Percentiles rank a stretch among this genome's conserved stretches.
Conservation (phyloP, 495 filamentous ascomycete species). For the Hyphodiscus hymeniophilus region DNA sequence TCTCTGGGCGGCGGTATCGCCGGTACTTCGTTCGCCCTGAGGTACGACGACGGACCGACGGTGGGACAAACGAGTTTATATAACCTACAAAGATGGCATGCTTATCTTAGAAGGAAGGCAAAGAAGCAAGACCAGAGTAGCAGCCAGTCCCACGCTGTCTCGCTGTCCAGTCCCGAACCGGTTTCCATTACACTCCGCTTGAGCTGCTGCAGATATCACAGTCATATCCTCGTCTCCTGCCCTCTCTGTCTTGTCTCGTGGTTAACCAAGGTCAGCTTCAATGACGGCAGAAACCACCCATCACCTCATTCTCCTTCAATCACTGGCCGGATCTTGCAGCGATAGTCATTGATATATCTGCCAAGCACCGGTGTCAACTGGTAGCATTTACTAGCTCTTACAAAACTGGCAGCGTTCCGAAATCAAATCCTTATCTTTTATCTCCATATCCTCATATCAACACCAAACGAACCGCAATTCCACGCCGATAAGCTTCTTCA, state of each 20-base stretch:
- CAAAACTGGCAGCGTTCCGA: neutral
- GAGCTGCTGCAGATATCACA: neutral
- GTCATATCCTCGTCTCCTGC: conserved; percentile 1
- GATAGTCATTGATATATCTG: conserved; percentile 12
- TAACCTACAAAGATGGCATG: neutral
- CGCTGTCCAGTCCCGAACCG: neutral
- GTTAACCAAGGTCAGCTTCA: conserved; percentile 11
- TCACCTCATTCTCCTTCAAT: conserved; percentile 21
- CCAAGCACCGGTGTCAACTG: neutral
- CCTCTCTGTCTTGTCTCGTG: neutral
- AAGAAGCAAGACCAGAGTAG: neutral
- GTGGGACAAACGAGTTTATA: conserved; percentile 4
- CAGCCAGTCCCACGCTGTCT: neutral
- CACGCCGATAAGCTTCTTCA: neutral
- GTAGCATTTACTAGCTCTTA: too few relatives aligned
- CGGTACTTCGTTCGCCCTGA: conserved; percentile 15
- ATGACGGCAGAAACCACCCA: conserved; percentile 20
- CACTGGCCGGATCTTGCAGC: conserved; percentile 19
- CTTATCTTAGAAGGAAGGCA: conserved; percentile 10
- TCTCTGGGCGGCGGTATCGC: conserved; percentile 2
- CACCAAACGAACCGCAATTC: neutral
- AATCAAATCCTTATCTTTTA: neutral
- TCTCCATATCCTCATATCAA: neutral
- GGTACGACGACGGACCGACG: conserved; percentile 7
- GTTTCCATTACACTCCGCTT: neutral